phyloP scores from a whole-genome alignment of 192 early-diverging fungal species.

The Haplosporangium gracile region DNA sequence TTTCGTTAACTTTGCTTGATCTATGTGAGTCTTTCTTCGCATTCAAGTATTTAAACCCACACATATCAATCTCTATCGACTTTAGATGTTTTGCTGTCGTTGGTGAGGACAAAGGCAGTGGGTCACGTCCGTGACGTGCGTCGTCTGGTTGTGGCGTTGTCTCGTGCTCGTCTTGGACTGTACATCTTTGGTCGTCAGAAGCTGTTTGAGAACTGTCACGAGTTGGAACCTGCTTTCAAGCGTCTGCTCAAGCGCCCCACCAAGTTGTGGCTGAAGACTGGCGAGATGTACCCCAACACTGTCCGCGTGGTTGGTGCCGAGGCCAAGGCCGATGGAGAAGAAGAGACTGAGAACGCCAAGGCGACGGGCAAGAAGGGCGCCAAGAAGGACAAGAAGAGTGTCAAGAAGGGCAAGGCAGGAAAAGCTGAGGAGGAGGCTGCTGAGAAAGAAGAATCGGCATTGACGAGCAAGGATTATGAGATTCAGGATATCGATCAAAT shows the following conservation, averaged over 20 bases:
- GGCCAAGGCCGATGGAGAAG: constrained; percentile 23
- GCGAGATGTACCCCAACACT: constrained; percentile 65
- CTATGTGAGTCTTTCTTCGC: neutral
- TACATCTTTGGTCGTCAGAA: constrained; percentile 88
- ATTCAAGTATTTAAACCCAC: neutral
- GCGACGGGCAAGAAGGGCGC: constrained; percentile 13
- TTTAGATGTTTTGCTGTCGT: constrained; percentile 86
- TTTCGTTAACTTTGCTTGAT: neutral
- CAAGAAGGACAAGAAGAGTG: constrained; percentile 23
- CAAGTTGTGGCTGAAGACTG: constrained; percentile 68
- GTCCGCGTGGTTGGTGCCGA: constrained; percentile 33
- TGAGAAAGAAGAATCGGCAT: neutral
- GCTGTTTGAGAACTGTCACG: constrained; percentile 86
- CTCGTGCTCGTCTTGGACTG: constrained; percentile 92
- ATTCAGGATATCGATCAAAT: constrained; percentile 38
- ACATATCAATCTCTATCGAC: neutral
- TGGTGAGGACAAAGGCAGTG: constrained; percentile 91
- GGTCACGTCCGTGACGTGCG: constrained; percentile 96
- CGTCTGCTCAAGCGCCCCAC: constrained; percentile 74
- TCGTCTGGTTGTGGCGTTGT: constrained; percentile 93
- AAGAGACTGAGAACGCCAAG: constrained; percentile 17
- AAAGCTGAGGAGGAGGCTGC: neutral
- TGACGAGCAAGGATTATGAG: constrained; percentile 31
- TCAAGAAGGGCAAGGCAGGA: constrained; percentile 11
- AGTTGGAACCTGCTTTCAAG: constrained; percentile 80